Percentiles rank a stretch among this genome's conserved stretches.
Conservation (phyloP, 106 monocot species). For the Allium sativum region DNA sequence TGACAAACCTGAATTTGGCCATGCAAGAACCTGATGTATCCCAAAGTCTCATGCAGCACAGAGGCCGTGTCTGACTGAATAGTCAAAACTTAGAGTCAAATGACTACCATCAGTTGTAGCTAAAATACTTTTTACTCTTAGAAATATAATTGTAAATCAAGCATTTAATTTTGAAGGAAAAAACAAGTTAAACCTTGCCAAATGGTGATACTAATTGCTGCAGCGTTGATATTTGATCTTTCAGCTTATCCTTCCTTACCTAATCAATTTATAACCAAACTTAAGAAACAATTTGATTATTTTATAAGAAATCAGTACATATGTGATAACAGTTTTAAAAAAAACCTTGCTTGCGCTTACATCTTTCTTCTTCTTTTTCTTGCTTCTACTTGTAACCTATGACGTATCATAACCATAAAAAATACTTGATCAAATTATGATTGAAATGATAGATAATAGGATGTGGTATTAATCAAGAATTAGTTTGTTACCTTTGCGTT, state of each 20-base stretch:
- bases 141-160: too few relatives aligned
- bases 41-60: too few relatives aligned
- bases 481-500: neutral
- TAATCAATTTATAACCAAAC: neutral
- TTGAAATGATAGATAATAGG: neutral
- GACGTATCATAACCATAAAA: neutral
- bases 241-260: conserved; percentile 2
- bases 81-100: too few relatives aligned
- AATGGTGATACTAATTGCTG: conserved; percentile 1
- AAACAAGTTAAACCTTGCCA: neutral
- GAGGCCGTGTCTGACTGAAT: too few relatives aligned
- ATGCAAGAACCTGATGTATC: too few relatives aligned
- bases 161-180: neutral
- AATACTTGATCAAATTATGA: neutral
- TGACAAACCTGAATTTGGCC: too few relatives aligned
- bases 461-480: neutral
- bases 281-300: neutral
- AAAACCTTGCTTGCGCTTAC: neutral
- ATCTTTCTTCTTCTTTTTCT: neutral
- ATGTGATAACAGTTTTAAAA: neutral
- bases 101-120: too few relatives aligned
- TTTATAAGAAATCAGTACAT: neutral
- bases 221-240: neutral
- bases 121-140: too few relatives aligned
- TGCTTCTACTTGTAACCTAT: neutral